Percentiles rank a stretch among this genome's conserved stretches.
phyloP scores from a whole-genome alignment of 108 stramenopile species.

The Licmophora abbreviata region DNA sequence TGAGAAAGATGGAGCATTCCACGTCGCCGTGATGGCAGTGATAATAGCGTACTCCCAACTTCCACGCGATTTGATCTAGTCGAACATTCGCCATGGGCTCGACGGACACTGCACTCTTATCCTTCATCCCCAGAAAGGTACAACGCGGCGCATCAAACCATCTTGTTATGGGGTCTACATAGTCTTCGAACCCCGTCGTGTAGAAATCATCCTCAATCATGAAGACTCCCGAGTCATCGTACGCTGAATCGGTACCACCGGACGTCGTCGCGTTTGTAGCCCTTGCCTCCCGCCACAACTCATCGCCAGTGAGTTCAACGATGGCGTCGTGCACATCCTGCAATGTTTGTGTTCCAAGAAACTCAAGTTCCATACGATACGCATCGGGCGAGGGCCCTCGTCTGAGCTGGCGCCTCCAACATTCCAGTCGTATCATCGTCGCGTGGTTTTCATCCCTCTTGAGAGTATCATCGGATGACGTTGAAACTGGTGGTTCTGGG shows the following conservation, averaged over 20 bases:
- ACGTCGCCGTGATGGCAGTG: conserved; percentile 56
- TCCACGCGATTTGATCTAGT: conserved; percentile 46
- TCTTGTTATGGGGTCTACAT: conserved; percentile 26
- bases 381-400: conserved; percentile 32
- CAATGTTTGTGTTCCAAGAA: conserved; percentile 57
- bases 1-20: conserved; percentile 25
- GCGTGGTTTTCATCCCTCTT: too few relatives aligned
- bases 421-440: conserved; percentile 59
- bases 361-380: conserved; percentile 61
- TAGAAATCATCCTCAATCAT: conserved; percentile 74
- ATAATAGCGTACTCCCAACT: conserved; percentile 62
- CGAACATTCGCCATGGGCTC: conserved; percentile 35
- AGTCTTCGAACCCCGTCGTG: conserved; percentile 43
- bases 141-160: conserved; percentile 30
- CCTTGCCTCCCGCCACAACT: conserved; percentile 17
- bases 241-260: too few relatives aligned
- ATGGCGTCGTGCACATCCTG: conserved; percentile 63
- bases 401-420: conserved; percentile 41
- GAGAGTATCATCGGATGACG: too few relatives aligned
- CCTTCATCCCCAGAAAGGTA: conserved; percentile 19
- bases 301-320: conserved; percentile 46
- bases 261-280: background rate
- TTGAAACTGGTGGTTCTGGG: conserved; percentile 9
- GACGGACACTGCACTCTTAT: background rate
- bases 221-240: conserved; percentile 66